Percentiles rank a stretch among this genome's conserved stretches.
Conservation (phyloP, 176 grass and related monocot species). For the Cenchrus fungigraminus region DNA sequence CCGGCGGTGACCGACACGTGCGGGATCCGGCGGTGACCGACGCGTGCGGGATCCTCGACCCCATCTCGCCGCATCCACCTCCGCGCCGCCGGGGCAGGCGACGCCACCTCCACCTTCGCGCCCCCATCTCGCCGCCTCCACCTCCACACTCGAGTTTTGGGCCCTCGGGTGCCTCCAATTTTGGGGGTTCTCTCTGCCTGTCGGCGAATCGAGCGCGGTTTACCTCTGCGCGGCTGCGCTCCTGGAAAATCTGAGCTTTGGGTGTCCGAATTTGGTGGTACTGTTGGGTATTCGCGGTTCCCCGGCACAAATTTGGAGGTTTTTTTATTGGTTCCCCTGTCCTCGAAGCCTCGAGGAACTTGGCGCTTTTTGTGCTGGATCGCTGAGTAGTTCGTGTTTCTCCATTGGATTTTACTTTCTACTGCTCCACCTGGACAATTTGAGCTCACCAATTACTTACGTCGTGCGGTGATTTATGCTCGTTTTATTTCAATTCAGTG, state of each 20-base stretch:
- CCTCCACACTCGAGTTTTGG: not conserved
- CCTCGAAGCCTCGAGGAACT: not conserved
- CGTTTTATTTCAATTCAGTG: not conserved
- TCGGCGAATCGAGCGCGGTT: not conserved
- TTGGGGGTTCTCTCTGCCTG: too few species aligned
- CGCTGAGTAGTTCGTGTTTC: not conserved
- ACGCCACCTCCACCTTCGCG: too few species aligned
- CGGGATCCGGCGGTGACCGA: too few species aligned
- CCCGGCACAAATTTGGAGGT: not conserved
- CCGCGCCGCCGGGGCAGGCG: too few species aligned
- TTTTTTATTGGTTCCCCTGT: not conserved
- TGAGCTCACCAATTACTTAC: not conserved
- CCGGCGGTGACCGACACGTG: too few species aligned
- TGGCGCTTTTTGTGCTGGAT: conserved; percentile 9
- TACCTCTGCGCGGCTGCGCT: not conserved
- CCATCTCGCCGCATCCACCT: too few species aligned
- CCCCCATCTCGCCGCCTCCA: too few species aligned
- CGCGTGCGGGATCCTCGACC: too few species aligned
- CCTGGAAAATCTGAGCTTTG: not conserved
- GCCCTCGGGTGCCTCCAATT: not conserved
- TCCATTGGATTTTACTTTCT: not conserved
- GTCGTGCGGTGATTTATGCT: not conserved
- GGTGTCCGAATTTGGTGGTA: not conserved
- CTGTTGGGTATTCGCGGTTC: not conserved
- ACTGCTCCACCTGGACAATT: not conserved